phyloP scores from a whole-genome alignment of 768 basidiomycete genomes.

The Zangia roseola region DNA sequence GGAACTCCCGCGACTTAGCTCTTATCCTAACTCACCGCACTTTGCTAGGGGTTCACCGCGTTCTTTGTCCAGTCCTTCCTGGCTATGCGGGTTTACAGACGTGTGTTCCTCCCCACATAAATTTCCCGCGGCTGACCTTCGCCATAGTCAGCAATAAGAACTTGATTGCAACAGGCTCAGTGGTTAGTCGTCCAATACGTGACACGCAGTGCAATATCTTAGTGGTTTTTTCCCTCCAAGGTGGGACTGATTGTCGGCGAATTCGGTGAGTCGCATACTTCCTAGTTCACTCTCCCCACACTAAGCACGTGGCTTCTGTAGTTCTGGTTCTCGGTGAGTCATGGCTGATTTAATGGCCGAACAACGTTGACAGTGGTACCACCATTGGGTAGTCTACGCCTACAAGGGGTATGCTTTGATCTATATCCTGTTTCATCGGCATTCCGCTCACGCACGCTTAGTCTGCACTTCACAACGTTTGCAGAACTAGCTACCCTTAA shows the following conservation, averaged over 20 bases:
- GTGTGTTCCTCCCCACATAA: constrained; percentile 29
- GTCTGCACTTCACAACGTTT: constrained; percentile 45
- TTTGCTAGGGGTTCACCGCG: constrained; percentile 44
- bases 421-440: not conserved
- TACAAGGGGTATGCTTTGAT: constrained; percentile 34
- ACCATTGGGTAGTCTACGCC: constrained; percentile 33
- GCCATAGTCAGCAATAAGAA: constrained; percentile 51
- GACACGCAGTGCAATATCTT: not conserved
- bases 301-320: constrained; percentile 13
- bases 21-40: constrained; percentile 1
- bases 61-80: constrained; percentile 61
- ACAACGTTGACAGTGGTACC: constrained; percentile 2
- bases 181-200: constrained; percentile 22
- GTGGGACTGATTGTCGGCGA: constrained; percentile 40
- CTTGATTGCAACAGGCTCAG: constrained; percentile 39
- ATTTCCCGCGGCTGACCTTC: not conserved
- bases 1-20: not conserved
- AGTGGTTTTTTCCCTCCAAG: constrained; percentile 5
- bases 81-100: constrained; percentile 49
- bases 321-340: constrained; percentile 38
- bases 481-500: constrained; percentile 45
- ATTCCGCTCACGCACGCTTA: constrained; percentile 22
- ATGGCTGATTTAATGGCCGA: not conserved
- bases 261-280: constrained; percentile 32
- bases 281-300: too few relatives aligned